phyloP scores from a whole-genome alignment of 2,329 filamentous ascomycete genomes.

The Cercospora beticola region DNA sequence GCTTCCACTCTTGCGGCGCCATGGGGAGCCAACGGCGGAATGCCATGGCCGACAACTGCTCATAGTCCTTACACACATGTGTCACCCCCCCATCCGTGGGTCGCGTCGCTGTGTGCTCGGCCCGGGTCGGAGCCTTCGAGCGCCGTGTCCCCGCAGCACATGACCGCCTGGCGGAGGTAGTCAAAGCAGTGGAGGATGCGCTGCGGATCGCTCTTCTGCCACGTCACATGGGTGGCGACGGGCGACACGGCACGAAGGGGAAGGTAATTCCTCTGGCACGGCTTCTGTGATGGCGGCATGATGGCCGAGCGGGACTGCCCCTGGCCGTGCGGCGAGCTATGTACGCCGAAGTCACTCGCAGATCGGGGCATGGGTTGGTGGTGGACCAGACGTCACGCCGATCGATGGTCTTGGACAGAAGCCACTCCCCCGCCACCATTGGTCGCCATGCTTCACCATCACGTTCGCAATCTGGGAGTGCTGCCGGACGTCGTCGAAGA shows the following conservation, averaged over 20 bases:
- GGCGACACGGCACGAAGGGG: too few relatives aligned
- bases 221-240: too few relatives aligned
- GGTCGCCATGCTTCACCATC: not conserved
- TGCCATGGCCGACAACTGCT: not conserved
- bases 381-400: too few relatives aligned
- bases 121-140: not conserved
- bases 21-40: not conserved
- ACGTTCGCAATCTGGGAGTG: not conserved
- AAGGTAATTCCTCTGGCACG: too few relatives aligned
- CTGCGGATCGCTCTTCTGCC: not conserved
- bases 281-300: too few relatives aligned
- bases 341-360: too few relatives aligned
- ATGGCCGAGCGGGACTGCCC: not conserved
- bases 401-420: not conserved
- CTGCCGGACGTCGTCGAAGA: not conserved
- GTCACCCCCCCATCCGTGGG: not conserved
- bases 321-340: too few relatives aligned
- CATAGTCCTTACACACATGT: not conserved
- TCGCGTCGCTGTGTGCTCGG: not conserved
- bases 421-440: not conserved
- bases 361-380: too few relatives aligned
- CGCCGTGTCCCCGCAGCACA: not conserved
- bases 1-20: not conserved
- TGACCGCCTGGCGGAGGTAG: not conserved
- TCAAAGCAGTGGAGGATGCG: not conserved